A percentile compares a stretch with the other conserved stretches of the same genome.
These are phyloP conservation scores for Buxus sempervirens DNA, from an alignment of 164 flowering plant genomes.

Conservation along the genomic window DNA sequence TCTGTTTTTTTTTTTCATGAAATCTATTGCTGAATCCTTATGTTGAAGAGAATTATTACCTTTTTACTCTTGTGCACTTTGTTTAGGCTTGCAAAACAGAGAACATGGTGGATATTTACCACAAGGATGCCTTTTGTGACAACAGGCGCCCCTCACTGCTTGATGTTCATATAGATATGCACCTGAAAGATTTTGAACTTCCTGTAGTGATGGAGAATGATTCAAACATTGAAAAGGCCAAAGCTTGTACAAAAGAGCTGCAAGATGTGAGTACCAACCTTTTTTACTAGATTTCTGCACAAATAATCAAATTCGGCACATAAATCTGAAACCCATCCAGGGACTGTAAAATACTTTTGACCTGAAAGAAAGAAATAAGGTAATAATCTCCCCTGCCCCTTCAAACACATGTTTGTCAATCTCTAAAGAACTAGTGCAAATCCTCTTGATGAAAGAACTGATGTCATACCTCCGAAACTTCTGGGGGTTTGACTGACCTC, in stretches of 20 bases:
- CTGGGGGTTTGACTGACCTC: too few relatives aligned
- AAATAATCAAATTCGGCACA: neutral
- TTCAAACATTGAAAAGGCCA: constrained; percentile 68
- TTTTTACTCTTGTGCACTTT: neutral
- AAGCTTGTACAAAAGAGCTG: constrained; percentile 75
- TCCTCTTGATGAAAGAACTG: too few relatives aligned
- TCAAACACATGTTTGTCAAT: too few relatives aligned
- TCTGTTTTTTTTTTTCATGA: neutral
- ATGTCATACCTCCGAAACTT: too few relatives aligned
- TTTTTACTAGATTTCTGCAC: neutral
- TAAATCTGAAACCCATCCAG: neutral
- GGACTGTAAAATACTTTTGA: too few relatives aligned
- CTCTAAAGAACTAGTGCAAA: too few relatives aligned
- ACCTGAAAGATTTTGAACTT: constrained; percentile 31
- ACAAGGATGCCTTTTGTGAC: constrained; percentile 13
- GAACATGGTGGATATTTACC: constrained; percentile 17
- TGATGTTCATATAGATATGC: constrained; percentile 26
- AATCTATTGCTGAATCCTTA: neutral
- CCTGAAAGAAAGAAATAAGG: neutral
- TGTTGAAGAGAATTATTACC: neutral
- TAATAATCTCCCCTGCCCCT: too few relatives aligned
- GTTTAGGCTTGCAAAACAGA: constrained; percentile 30
- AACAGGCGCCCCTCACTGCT: constrained; percentile 14
- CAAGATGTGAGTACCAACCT: constrained; percentile 79
- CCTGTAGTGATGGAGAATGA: constrained; percentile 42